Evolutionary conservation across 2,329 filamentous ascomycete species (phyloP).

Genomic region (Penicillium sp.): DNA sequence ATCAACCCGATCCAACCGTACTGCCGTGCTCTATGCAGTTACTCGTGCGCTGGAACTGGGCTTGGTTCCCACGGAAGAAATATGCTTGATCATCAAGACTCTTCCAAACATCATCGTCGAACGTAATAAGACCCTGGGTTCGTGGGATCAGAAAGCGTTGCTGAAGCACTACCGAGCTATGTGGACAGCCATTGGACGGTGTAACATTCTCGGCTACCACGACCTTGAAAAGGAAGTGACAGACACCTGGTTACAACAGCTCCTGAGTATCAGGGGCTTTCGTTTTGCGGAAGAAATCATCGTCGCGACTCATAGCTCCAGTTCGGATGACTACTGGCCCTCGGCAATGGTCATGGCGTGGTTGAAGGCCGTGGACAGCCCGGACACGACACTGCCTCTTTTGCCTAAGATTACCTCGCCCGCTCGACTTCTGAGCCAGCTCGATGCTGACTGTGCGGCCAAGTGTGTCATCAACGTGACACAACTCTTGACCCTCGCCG

Average conservation of each 20-base stretch:
- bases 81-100: constrained; percentile 31
- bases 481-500: constrained; percentile 27
- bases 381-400: constrained; percentile 4
- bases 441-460: constrained; percentile 25
- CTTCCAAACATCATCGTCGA: constrained; percentile 23
- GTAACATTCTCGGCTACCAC: constrained; percentile 32
- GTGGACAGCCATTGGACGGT: constrained; percentile 39
- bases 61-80: constrained; percentile 32
- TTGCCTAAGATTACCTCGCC: constrained; percentile 4
- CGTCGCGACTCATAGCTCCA: constrained; percentile 23
- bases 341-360: constrained; percentile 28
- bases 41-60: constrained; percentile 35
- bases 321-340: constrained; percentile 20
- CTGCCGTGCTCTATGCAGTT: constrained; percentile 26
- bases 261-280: constrained; percentile 23
- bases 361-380: constrained; percentile 17
- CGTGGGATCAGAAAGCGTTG: constrained; percentile 17
- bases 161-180: constrained; percentile 28
- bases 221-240: constrained; percentile 33
- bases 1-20: constrained; percentile 16
- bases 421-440: constrained; percentile 20
- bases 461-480: constrained; percentile 33
- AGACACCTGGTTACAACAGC: constrained; percentile 32
- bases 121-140: constrained; percentile 12
- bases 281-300: constrained; percentile 31